Evolutionary conservation across 805 yeast species (phyloP).

Genomic region (Tetrapisispora phaffii): DNA sequence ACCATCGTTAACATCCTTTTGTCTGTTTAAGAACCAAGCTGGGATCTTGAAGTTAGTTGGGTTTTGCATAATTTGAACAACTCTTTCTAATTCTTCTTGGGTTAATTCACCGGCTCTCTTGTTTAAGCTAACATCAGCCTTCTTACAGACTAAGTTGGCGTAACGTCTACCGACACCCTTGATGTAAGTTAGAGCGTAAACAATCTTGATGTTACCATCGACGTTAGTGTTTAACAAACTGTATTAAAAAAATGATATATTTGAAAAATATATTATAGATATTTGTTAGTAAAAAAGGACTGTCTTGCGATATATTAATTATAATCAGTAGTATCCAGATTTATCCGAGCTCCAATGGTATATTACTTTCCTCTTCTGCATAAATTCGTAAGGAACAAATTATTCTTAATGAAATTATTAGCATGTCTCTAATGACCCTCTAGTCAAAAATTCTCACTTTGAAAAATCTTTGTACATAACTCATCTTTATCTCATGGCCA

Average conservation of each 20-base stretch:
- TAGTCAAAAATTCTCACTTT: too few relatives aligned
- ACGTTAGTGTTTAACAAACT: slow-evolving; percentile 99
- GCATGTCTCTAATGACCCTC: too few relatives aligned
- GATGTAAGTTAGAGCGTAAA: slow-evolving; percentile 99
- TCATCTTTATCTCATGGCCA: too few relatives aligned
- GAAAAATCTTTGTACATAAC: too few relatives aligned
- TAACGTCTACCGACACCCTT: slow-evolving; percentile 99
- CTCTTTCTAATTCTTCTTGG: slow-evolving; percentile 99
- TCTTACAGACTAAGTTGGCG: slow-evolving; percentile 99
- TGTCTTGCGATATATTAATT: not conserved
- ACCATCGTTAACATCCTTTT: slow-evolving; percentile 96
- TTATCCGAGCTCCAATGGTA: not conserved
- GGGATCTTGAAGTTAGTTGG: slow-evolving; percentile 99
- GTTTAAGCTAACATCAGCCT: slow-evolving; percentile 96
- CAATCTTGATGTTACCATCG: slow-evolving; percentile 99
- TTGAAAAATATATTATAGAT: not conserved
- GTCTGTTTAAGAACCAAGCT: slow-evolving; percentile 99
- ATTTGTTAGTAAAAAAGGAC: slow-evolving; percentile 30
- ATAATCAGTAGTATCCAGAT: not conserved
- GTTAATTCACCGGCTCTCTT: slow-evolving; percentile 99
- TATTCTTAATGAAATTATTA: too few relatives aligned
- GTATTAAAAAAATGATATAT: slow-evolving; percentile 16
- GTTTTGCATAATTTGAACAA: slow-evolving; percentile 99
- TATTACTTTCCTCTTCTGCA: too few relatives aligned
- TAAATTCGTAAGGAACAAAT: too few relatives aligned